Base-by-base conservation (phyloP, 768 basidiomycete genomes). In the Termitomyces sp. region DNA sequence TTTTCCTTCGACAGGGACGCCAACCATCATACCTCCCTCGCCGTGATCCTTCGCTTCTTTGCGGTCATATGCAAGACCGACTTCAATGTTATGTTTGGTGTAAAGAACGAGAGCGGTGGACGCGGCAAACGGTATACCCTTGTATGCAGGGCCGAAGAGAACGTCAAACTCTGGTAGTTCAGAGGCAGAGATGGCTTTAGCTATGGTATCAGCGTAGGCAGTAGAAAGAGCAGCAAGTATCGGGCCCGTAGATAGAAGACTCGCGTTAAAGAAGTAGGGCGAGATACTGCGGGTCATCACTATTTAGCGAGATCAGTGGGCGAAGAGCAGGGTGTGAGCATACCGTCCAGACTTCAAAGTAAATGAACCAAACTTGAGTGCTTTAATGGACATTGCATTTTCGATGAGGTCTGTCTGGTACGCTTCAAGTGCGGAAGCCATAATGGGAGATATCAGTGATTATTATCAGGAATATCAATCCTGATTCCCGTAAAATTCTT, bases 191-290 rank as follows among this genome's bases (percentile, higher is more conserved):
- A 77, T 72, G 0, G 89, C 80, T 22, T 75, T 71, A 13, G 81
- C 75, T 66, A 98, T 90, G 13, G 90, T 88, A 1, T 85, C 72
- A 2, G 96, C 92, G 64, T 95, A 98, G 4, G 94, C 92, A 3
- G 81, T 76, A 9, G 93, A 85, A 46, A 96, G 76, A 2, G 86
- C 78, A 34, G 86, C 73, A 47, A 98, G 83, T 39, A 96, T 85
- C 0, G 87, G 83, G 0, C 94, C 94, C 2, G 87, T 85, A 69
- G 85, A 90, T 62, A 99, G 79, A 22, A 93, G 80, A 12, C 92
- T 92, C 2, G 94, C 94, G 66, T 98, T 98, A 80, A 98, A 94
- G 72, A 98, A 99, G 74, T 98, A 98, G 1, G 96, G 97, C 8
- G 96, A 99, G 54, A 81, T 74, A 41, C 92, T 92, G 71, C 5